Evolutionary conservation across 148 eudicot genomes (phyloP).

Genomic region (Gaultheria prostrata): DNA sequence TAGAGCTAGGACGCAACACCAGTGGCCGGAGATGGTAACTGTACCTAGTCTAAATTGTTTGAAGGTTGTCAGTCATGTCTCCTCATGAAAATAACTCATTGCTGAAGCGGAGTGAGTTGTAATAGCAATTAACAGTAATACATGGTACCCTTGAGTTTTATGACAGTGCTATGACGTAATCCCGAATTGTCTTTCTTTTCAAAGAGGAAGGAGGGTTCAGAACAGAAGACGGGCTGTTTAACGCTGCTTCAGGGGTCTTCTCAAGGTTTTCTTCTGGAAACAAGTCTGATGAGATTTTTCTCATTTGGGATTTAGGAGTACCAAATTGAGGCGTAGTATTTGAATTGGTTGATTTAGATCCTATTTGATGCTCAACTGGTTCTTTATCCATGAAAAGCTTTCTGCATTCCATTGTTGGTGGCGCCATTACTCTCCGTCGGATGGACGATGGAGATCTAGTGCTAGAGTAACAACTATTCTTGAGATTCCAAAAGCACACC

Average conservation of each 20-base stretch:
- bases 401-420: conserved; percentile 37
- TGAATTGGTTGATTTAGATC: conserved; percentile 23
- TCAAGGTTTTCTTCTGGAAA: conserved; percentile 37
- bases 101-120: background rate
- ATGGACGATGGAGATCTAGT: conserved; percentile 56
- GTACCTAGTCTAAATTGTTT: background rate
- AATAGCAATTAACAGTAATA: background rate
- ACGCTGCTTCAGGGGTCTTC: conserved; percentile 62
- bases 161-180: conserved; percentile 48
- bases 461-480: conserved; percentile 51
- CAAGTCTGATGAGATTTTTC: conserved; percentile 24
- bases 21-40: background rate
- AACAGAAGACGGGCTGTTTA: conserved; percentile 83
- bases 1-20: background rate
- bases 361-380: conserved; percentile 11
- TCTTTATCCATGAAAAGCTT: conserved; percentile 40
- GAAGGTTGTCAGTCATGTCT: background rate
- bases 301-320: conserved; percentile 49
- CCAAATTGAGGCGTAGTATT: conserved; percentile 42
- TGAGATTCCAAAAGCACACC: conserved; percentile 82
- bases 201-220: conserved; percentile 72
- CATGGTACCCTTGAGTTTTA: background rate
- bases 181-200: conserved; percentile 81
- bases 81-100: conserved; percentile 1
- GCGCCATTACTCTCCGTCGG: conserved; percentile 52